These are phyloP conservation scores for Fagus sylvatica DNA, from an alignment of 306 rosid species.

Conservation along the genomic window DNA sequence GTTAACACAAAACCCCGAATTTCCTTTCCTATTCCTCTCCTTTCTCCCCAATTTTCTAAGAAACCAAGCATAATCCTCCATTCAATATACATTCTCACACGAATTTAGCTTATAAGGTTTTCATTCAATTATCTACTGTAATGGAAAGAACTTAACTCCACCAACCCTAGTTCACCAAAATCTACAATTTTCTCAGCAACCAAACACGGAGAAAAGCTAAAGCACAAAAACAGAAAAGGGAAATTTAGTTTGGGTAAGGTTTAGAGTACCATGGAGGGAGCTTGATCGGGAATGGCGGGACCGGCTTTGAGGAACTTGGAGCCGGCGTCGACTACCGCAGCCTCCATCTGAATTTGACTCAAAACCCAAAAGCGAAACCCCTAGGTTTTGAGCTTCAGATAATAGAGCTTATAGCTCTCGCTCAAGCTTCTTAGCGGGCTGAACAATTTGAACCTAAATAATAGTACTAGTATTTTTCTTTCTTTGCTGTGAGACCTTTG, in stretches of 20 bases:
- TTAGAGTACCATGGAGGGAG: conserved; percentile 73
- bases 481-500: no score
- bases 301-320: conserved; percentile 93
- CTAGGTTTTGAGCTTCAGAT: conserved; percentile 26
- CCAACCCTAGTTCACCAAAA: not conserved
- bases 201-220: not conserved
- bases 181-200: not conserved
- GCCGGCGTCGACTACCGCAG: conserved; percentile 84
- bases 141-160: not conserved
- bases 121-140: not conserved
- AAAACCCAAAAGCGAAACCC: conserved; percentile 39
- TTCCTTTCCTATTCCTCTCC: not conserved
- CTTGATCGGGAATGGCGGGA: conserved; percentile 91
- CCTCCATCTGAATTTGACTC: conserved; percentile 57
- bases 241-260: not conserved
- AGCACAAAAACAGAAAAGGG: not conserved
- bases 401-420: not conserved
- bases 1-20: not conserved
- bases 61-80: not conserved
- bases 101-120: not conserved
- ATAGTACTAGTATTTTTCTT: no score
- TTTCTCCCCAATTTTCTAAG: not conserved
- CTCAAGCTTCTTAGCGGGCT: no score
- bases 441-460: no score
- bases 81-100: not conserved